Evolutionary conservation across 768 basidiomycete genomes (phyloP).

Genomic region (Calvatia gigantea): DNA sequence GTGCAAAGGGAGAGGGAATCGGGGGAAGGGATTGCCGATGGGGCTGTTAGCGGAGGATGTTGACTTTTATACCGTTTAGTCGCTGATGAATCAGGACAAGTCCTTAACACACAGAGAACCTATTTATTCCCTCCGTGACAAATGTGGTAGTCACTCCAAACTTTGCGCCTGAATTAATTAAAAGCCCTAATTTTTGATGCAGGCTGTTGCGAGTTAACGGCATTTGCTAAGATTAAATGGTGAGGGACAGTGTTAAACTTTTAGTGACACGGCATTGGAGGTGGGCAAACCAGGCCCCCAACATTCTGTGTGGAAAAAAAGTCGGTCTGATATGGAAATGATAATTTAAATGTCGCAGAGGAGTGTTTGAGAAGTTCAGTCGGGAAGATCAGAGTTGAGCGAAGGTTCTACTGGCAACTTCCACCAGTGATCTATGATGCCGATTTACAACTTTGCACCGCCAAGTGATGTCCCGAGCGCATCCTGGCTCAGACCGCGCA

Average conservation of each 20-base stretch:
- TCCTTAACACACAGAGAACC: conserved; percentile 12
- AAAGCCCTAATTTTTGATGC: conserved; percentile 1
- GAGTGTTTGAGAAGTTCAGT: background rate
- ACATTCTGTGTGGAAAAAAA: conserved; percentile 6
- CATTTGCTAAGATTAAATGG: conserved; percentile 4
- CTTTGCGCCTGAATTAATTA: conserved; percentile 7
- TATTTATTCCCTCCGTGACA: conserved; percentile 8
- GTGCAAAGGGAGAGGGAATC: background rate
- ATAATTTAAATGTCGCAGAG: background rate
- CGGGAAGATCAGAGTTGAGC: conserved; percentile 5
- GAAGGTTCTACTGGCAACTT: conserved; percentile 6
- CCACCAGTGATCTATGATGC: background rate
- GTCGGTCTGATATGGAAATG: background rate
- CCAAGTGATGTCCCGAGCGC: conserved; percentile 1
- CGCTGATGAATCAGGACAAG: conserved; percentile 25
- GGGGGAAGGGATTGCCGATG: background rate
- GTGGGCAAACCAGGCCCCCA: conserved; percentile 2
- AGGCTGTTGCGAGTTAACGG: conserved; percentile 6
- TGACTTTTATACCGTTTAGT: conserved; percentile 11
- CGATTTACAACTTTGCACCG: background rate
- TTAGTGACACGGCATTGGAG: background rate
- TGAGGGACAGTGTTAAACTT: conserved; percentile 5
- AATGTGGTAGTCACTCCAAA: conserved; percentile 3
- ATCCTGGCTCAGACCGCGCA: background rate
- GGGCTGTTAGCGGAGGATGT: background rate